A percentile compares a stretch with the other conserved stretches of the same genome.
These are phyloP conservation scores for Ustilago hordei DNA, from an alignment of 1,284 basidiomycete genomes.

Conservation along the genomic window DNA sequence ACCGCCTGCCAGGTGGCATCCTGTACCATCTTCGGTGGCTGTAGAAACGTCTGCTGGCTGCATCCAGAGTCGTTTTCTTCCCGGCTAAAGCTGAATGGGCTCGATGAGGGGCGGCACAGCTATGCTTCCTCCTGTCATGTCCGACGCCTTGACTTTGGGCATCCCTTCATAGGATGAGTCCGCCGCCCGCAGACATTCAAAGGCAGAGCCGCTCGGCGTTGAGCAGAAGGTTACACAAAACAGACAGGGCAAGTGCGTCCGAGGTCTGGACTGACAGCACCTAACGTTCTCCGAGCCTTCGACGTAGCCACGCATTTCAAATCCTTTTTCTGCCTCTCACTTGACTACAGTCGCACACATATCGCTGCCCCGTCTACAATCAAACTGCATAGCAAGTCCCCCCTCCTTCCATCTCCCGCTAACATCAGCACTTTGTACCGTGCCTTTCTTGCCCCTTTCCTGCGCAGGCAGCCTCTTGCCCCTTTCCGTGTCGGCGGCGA, in stretches of 20 bases:
- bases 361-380: background rate
- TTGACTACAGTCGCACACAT: background rate
- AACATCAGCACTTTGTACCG: too few relatives aligned
- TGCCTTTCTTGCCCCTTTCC: background rate
- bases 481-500: slow-evolving; percentile 4
- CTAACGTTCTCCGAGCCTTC: slow-evolving; percentile 17
- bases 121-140: slow-evolving; percentile 7
- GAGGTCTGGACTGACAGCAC: slow-evolving; percentile 8
- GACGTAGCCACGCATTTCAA: slow-evolving; percentile 14
- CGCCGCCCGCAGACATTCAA: background rate
- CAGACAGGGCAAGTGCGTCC: slow-evolving; percentile 6
- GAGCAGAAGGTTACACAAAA: background rate
- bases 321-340: background rate
- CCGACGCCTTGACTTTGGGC: background rate
- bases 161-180: background rate
- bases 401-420: slow-evolving; percentile 1
- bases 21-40: slow-evolving; percentile 1
- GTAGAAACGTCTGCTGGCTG: slow-evolving; percentile 20
- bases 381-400: slow-evolving; percentile 3
- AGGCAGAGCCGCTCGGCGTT: slow-evolving; percentile 18
- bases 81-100: background rate
- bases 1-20: too few relatives aligned
- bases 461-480: background rate
- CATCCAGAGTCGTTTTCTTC: slow-evolving; percentile 1
- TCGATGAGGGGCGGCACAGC: slow-evolving; percentile 12